Evolutionary conservation across 305 asterid genomes (phyloP).

Genomic region (Plantago coronopus): DNA sequence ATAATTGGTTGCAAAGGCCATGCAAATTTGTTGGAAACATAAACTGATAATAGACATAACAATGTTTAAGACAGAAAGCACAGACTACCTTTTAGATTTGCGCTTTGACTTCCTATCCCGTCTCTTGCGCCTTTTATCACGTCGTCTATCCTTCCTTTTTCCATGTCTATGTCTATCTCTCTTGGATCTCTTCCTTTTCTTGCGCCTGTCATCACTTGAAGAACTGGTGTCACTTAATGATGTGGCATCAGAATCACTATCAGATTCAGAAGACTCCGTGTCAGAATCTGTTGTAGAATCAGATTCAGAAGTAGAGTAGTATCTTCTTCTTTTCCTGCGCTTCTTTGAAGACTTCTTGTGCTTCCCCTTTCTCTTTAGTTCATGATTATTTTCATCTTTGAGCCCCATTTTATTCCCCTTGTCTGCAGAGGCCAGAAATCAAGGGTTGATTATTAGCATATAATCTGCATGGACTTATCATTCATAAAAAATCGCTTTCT

Average conservation of each 20-base stretch:
- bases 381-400: constrained; percentile 37
- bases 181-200: constrained; percentile 81
- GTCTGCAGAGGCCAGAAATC: constrained; percentile 34
- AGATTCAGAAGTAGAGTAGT: constrained; percentile 67
- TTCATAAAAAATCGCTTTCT: neutral
- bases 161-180: constrained; percentile 66
- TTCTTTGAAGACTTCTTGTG: constrained; percentile 75
- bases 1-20: neutral
- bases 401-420: constrained; percentile 51
- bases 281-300: constrained; percentile 74
- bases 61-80: neutral
- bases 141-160: constrained; percentile 65
- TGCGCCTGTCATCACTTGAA: constrained; percentile 76
- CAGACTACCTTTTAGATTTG: constrained; percentile 62
- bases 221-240: constrained; percentile 81
- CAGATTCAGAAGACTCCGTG: constrained; percentile 71
- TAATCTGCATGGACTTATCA: constrained; percentile 17
- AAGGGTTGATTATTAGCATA: neutral
- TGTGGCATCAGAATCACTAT: constrained; percentile 65
- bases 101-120: constrained; percentile 78
- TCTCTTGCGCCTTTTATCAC: constrained; percentile 74
- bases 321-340: constrained; percentile 71
- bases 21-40: neutral
- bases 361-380: constrained; percentile 57
- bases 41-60: neutral